A percentile compares a stretch with the other conserved stretches of the same genome.
phyloP scores from a whole-genome alignment of 345 rosid species.

The Cardamine occulta region DNA sequence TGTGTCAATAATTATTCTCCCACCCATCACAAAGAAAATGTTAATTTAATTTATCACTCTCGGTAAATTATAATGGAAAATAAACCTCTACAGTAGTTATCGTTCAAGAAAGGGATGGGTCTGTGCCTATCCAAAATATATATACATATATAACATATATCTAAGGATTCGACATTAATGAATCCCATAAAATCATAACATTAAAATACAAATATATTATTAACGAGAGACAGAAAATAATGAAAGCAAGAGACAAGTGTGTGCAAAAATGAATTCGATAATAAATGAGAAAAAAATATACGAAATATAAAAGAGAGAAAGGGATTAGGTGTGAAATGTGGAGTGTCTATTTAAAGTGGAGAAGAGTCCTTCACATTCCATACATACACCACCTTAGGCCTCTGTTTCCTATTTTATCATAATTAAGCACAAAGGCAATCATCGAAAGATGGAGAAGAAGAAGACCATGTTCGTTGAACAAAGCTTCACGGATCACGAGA shows the following conservation, averaged over 20 bases:
- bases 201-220: neutral
- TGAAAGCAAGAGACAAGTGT: slow-evolving; percentile 20
- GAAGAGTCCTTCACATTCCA: slow-evolving; percentile 23
- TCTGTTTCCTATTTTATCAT: slow-evolving; percentile 12
- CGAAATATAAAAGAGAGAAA: neutral
- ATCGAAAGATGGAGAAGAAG: slow-evolving; percentile 45
- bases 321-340: slow-evolving; percentile 24
- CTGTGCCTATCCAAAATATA: neutral
- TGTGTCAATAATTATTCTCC: slow-evolving; percentile 41
- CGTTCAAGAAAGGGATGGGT: slow-evolving; percentile 3
- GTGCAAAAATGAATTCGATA: slow-evolving; percentile 6
- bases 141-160: neutral
- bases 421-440: slow-evolving; percentile 7
- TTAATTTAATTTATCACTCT: slow-evolving; percentile 19
- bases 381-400: slow-evolving; percentile 19
- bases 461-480: slow-evolving; percentile 50
- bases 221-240: neutral
- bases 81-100: neutral
- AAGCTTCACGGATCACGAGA: slow-evolving; percentile 42
- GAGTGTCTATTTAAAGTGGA: slow-evolving; percentile 42
- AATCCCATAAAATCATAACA: neutral
- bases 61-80: slow-evolving; percentile 11
- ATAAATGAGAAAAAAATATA: neutral
- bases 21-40: slow-evolving; percentile 33
- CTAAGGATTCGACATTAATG: neutral